Base-by-base conservation (phyloP, 2,329 filamentous ascomycete genomes). In the Mollisia scopiformis region DNA sequence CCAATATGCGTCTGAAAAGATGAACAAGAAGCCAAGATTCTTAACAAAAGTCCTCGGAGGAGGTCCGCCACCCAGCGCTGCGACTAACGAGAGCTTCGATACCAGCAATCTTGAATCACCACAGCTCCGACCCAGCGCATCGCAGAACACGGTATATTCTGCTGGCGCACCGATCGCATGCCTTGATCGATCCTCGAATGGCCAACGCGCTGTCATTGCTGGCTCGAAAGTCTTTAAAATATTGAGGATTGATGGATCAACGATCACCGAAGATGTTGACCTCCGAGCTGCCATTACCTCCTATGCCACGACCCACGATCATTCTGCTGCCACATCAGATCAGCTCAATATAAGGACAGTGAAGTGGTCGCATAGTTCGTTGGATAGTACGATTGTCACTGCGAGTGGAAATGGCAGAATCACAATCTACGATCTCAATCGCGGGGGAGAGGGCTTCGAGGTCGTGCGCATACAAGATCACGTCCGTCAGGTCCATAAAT, bases 321-420 rank as follows among this genome's bases (percentile, higher is more conserved):
- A 80, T 55, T 66, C 63, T 31, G 65, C 66, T 21, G 66, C 78
- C 0, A 73, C 74, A 7, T 71, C 78, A 51, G 86, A 89, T 62
- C 85, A 88, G 72, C 77, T 88, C 52, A 87, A 85, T 35, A 87
- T 89, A 64, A 82, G 83, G 66, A 84, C 87, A 62, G 84, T 86
- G 53, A 86, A 84, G 70, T 86, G 86, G 80, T 78, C 78, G 23
- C 78, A 82, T 62, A 69, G 71, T 30, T 78, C 76, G 16, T 58
- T 72, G 59, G 79, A 81, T 63, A 79, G 80, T 14, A 82, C 79
- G 37, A 80, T 88, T 57, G 85, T 87, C 66, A 88, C 86, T 0
- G 86, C 86, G 2, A 87, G 85, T 69, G 82, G 83, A 53, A 86
- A 83, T 62, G 86, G 86, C 68, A 85, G 85, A 72, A 87, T 89